These are phyloP conservation scores for Arthonia radiata DNA, from an alignment of 495 filamentous ascomycete species.

Conservation along the genomic window DNA sequence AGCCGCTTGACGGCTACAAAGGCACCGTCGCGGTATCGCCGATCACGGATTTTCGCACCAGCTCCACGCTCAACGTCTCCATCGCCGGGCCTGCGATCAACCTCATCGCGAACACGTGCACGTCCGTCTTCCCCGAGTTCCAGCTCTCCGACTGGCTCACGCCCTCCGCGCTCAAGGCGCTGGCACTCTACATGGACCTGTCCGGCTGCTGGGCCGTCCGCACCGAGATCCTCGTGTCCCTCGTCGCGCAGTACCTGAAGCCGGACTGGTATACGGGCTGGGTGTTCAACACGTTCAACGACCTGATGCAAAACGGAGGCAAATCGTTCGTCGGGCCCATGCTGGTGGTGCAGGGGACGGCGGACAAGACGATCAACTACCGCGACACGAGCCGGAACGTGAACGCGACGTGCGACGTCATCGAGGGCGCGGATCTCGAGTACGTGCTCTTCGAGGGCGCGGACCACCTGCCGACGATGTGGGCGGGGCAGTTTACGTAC, in stretches of 20 bases:
- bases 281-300: background rate
- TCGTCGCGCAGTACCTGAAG: background rate
- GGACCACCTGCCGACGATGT: slow-evolving; percentile 5
- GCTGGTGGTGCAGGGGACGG: background rate
- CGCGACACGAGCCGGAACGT: background rate
- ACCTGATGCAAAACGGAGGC: background rate
- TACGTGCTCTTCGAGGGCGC: slow-evolving; percentile 6
- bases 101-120: background rate
- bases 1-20: background rate
- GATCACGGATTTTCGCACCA: background rate
- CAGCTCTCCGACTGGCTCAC: background rate
- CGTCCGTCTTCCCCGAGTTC: background rate
- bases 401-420: slow-evolving; percentile 5
- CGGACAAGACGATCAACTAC: background rate
- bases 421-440: slow-evolving; percentile 17
- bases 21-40: background rate
- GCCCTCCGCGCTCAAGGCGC: too few species aligned
- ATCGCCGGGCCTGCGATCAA: background rate
- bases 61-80: too few species aligned
- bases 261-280: background rate
- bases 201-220: background rate
- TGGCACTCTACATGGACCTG: background rate
- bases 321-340: background rate
- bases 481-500: slow-evolving; percentile 4
- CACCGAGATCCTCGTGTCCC: background rate